Evolutionary conservation across 768 basidiomycete genomes (phyloP).

Genomic region (Stropharia rugosoannulata): DNA sequence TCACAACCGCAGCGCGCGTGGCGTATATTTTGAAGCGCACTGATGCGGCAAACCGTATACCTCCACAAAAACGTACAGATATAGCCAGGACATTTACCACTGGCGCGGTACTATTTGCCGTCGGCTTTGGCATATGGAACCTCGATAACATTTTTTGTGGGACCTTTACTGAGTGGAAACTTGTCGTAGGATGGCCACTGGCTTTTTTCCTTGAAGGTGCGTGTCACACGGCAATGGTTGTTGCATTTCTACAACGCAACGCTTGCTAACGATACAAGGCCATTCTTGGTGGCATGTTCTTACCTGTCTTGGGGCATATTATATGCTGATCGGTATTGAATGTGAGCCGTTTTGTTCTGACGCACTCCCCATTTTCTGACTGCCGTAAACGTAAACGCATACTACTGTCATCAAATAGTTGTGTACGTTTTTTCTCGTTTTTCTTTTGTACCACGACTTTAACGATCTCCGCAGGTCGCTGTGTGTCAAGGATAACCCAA

Average conservation of each 20-base stretch:
- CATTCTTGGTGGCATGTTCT: slow-evolving; percentile 79
- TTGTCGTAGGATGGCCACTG: slow-evolving; percentile 56
- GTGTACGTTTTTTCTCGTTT: no score
- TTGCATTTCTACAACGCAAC: slow-evolving; percentile 21
- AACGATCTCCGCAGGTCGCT: slow-evolving; percentile 39
- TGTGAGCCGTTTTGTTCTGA: slow-evolving; percentile 31
- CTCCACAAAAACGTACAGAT: slow-evolving; percentile 35
- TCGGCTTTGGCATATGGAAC: slow-evolving; percentile 79
- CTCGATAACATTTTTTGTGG: slow-evolving; percentile 77
- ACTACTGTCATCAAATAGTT: no score
- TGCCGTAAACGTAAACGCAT: no score
- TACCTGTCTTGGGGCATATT: slow-evolving; percentile 53
- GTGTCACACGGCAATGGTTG: slow-evolving; percentile 8
- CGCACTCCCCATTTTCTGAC: no score
- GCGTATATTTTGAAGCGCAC: slow-evolving; percentile 51
- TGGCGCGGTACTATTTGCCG: slow-evolving; percentile 55
- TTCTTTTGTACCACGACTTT: no score
- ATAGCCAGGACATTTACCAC: slow-evolving; percentile 47
- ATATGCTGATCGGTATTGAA: slow-evolving; percentile 51
- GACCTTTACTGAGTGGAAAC: slow-evolving; percentile 54
- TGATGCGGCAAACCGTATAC: slow-evolving; percentile 36
- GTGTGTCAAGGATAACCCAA: slow-evolving; percentile 58
- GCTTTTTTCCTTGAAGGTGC: slow-evolving; percentile 63
- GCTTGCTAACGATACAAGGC: slow-evolving; percentile 24
- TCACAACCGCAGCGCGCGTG: slow-evolving; percentile 46